Percentiles rank a stretch among this genome's conserved stretches.
Conservation (phyloP, 2,329 filamentous ascomycete species). For the Colletotrichum nymphaeae region DNA sequence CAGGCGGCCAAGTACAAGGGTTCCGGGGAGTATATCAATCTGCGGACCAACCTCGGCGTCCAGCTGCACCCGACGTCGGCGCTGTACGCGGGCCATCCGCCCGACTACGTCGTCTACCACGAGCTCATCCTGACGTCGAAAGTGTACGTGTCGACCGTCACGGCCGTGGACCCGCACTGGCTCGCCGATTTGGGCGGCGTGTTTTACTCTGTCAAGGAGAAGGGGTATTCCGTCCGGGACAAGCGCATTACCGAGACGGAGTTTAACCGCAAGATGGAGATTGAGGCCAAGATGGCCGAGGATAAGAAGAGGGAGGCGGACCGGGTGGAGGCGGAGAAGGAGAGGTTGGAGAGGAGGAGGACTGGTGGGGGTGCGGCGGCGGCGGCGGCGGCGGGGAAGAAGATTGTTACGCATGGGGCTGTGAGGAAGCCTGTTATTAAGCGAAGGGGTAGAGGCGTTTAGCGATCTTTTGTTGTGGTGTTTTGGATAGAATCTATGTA, state of each 20-base stretch:
- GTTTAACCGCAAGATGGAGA: slow-evolving; percentile 93
- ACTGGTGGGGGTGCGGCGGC: slow-evolving; percentile 37
- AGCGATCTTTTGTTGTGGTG: slow-evolving; percentile 3
- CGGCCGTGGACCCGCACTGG: slow-evolving; percentile 96
- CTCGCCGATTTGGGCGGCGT: slow-evolving; percentile 95
- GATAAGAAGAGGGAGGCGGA: slow-evolving; percentile 79
- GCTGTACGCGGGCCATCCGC: slow-evolving; percentile 93
- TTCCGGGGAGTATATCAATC: slow-evolving; percentile 96
- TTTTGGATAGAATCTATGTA: neutral
- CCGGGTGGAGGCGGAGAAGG: slow-evolving; percentile 61
- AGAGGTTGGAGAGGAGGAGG: slow-evolving; percentile 57
- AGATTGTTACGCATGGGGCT: slow-evolving; percentile 70
- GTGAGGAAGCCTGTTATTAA: slow-evolving; percentile 71
- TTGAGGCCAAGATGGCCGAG: slow-evolving; percentile 90
- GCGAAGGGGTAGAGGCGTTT: slow-evolving; percentile 66
- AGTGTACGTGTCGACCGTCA: slow-evolving; percentile 98
- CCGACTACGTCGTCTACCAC: slow-evolving; percentile 98
- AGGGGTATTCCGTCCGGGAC: slow-evolving; percentile 90
- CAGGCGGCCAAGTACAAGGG: slow-evolving; percentile 97
- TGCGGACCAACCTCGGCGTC: slow-evolving; percentile 93
- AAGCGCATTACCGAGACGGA: slow-evolving; percentile 90
- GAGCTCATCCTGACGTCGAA: slow-evolving; percentile 96
- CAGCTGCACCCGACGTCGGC: slow-evolving; percentile 95
- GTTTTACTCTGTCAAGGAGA: slow-evolving; percentile 97
- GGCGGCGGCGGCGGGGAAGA: slow-evolving; percentile 55